Conservation (phyloP, 768 basidiomycete species). For the Termitomyces sp. region DNA sequence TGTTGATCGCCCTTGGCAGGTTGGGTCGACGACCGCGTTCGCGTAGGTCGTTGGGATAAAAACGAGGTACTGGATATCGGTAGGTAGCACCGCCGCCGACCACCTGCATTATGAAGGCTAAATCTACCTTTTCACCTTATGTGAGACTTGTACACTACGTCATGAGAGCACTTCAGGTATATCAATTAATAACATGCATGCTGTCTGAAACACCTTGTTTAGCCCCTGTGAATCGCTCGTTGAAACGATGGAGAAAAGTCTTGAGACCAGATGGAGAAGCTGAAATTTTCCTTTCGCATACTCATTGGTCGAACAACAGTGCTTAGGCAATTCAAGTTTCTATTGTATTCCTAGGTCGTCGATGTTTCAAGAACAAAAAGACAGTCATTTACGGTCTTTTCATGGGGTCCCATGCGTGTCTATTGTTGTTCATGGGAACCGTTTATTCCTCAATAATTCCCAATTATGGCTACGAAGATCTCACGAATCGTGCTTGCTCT, state of each 20-base stretch:
- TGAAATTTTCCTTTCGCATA: neutral
- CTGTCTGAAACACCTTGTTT: neutral
- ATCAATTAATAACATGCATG: neutral
- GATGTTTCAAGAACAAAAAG: neutral
- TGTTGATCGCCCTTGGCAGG: neutral
- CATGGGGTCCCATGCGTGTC: neutral
- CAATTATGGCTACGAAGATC: neutral
- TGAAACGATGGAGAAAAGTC: neutral
- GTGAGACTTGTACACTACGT: neutral
- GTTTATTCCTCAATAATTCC: no score
- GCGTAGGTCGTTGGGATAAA: neutral
- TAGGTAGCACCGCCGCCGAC: neutral
- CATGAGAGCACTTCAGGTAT: neutral
- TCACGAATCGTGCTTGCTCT: neutral
- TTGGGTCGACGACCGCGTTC: neutral
- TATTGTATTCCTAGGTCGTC: neutral
- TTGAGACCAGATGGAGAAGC: neutral
- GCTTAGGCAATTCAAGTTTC: neutral
- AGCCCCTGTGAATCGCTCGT: neutral
- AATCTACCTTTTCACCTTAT: no score
- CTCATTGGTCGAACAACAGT: neutral
- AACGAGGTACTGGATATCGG: neutral
- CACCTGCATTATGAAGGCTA: neutral
- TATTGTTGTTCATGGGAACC: no score
- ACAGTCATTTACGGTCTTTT: neutral